These are phyloP conservation scores for Lachnellula willkommii DNA, from an alignment of 2,329 filamentous ascomycete genomes.

Conservation along the genomic window DNA sequence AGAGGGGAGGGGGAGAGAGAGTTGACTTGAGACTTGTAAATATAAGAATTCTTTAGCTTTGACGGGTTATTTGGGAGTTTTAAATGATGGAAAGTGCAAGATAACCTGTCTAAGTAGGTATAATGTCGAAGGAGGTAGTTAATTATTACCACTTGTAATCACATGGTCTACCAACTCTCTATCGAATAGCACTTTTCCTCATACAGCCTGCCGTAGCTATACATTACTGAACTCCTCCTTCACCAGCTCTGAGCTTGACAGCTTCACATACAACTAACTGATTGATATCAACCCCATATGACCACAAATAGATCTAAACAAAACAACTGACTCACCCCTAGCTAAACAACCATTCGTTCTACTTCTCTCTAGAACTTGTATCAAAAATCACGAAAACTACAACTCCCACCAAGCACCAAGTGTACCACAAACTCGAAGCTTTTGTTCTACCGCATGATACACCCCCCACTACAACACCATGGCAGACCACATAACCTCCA, in stretches of 20 bases:
- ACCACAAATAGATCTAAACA: background rate
- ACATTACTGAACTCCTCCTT: background rate
- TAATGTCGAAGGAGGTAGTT: too few relatives aligned
- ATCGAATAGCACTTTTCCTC: too few relatives aligned
- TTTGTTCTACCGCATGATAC: background rate
- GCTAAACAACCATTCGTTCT: background rate
- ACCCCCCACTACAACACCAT: slow-evolving; percentile 34
- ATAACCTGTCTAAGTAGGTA: too few relatives aligned
- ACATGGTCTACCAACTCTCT: too few relatives aligned
- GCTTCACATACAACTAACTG: background rate
- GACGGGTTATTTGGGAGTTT: too few relatives aligned
- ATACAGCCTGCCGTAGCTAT: background rate
- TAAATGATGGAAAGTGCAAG: too few relatives aligned
- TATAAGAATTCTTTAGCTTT: too few relatives aligned
- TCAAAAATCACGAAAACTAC: too few relatives aligned
- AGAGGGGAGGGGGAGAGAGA: slow-evolving; percentile 1
- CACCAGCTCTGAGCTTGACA: background rate
- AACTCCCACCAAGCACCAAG: background rate
- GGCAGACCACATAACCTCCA: slow-evolving; percentile 57
- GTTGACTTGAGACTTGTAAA: background rate
- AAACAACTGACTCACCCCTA: background rate
- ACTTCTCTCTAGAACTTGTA: too few relatives aligned
- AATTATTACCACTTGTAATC: too few relatives aligned
- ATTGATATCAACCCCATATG: background rate
- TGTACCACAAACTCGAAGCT: background rate